These are phyloP conservation scores for Botrytis fragariae DNA, from an alignment of 2,329 filamentous ascomycete genomes.

Conservation along the genomic window DNA sequence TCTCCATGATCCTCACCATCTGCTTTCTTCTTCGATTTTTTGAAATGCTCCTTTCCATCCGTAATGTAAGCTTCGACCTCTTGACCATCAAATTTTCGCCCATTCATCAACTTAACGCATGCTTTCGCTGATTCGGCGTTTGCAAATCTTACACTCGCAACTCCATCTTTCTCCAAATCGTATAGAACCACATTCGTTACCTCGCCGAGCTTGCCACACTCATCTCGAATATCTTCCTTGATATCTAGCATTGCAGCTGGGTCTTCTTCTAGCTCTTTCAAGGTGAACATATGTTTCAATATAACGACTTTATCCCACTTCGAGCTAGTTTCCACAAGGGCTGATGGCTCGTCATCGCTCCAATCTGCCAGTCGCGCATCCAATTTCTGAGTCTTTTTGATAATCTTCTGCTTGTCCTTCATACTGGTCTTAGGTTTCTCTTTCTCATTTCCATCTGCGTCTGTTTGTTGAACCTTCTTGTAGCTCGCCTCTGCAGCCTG, in stretches of 20 bases:
- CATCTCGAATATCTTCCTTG: constrained; percentile 89
- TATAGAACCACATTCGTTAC: constrained; percentile 91
- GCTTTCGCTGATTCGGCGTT: constrained; percentile 67
- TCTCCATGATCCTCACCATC: constrained; percentile 28
- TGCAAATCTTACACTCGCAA: constrained; percentile 81
- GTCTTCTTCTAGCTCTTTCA: constrained; percentile 81
- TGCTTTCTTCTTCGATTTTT: constrained; percentile 60
- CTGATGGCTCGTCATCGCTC: constrained; percentile 79
- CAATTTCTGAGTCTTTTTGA: constrained; percentile 85
- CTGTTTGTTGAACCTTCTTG: constrained; percentile 77
- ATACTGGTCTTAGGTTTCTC: constrained; percentile 51
- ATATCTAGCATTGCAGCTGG: constrained; percentile 81
- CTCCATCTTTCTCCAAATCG: constrained; percentile 79
- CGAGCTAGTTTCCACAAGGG: constrained; percentile 53
- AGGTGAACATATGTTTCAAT: constrained; percentile 89
- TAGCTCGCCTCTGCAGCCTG: constrained; percentile 85
- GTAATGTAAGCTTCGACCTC: constrained; percentile 69
- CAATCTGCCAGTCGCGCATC: constrained; percentile 92
- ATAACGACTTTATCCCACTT: constrained; percentile 80
- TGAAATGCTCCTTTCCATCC: constrained; percentile 69
- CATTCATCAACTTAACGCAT: constrained; percentile 75
- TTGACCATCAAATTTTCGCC: constrained; percentile 73
- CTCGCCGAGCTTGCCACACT: constrained; percentile 79
- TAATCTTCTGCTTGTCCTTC: constrained; percentile 83
- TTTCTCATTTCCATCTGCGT: constrained; percentile 43